Evolutionary conservation across 768 basidiomycete species (phyloP).

Genomic region (Pulveroboletus sp.): DNA sequence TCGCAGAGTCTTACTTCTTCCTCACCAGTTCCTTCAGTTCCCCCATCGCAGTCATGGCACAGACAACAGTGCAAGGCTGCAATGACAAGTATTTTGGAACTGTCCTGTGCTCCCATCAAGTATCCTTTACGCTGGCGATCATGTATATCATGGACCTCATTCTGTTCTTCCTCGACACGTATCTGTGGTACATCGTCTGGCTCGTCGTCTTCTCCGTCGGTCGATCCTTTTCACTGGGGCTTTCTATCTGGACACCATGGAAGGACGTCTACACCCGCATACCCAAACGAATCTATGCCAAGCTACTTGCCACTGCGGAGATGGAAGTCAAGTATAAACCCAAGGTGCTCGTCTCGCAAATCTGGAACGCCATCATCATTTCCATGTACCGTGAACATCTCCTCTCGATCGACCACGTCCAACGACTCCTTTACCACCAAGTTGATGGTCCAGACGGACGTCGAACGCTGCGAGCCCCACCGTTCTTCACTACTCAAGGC

Average conservation of each 20-base stretch:
- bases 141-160: slow-evolving; percentile 99
- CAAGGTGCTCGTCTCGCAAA: slow-evolving; percentile 97
- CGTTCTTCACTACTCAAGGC: slow-evolving; percentile 95
- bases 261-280: slow-evolving; percentile 93
- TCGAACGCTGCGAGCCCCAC: slow-evolving; percentile 90
- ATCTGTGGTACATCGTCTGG: slow-evolving; percentile 99
- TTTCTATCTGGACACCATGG: slow-evolving; percentile 99
- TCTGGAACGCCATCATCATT: slow-evolving; percentile 99
- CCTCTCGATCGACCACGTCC: slow-evolving; percentile 96
- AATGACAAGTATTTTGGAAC: slow-evolving; percentile 78
- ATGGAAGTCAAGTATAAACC: slow-evolving; percentile 99
- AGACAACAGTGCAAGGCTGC: slow-evolving; percentile 90
- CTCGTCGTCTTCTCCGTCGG: slow-evolving; percentile 90
- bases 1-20: slow-evolving; percentile 97
- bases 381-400: slow-evolving; percentile 99
- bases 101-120: slow-evolving; percentile 84
- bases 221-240: slow-evolving; percentile 85
- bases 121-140: slow-evolving; percentile 90
- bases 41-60: slow-evolving; percentile 94
- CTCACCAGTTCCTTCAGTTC: slow-evolving; percentile 94
- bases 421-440: slow-evolving; percentile 95
- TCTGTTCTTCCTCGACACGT: slow-evolving; percentile 99
- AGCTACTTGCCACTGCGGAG: slow-evolving; percentile 89
- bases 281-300: slow-evolving; percentile 97
- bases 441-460: slow-evolving; percentile 86